Evolutionary conservation across 2,329 filamentous ascomycete species (phyloP), one percentile per base, ranked within the genome.

Genomic region (Xenoacremonium recifei): DNA sequence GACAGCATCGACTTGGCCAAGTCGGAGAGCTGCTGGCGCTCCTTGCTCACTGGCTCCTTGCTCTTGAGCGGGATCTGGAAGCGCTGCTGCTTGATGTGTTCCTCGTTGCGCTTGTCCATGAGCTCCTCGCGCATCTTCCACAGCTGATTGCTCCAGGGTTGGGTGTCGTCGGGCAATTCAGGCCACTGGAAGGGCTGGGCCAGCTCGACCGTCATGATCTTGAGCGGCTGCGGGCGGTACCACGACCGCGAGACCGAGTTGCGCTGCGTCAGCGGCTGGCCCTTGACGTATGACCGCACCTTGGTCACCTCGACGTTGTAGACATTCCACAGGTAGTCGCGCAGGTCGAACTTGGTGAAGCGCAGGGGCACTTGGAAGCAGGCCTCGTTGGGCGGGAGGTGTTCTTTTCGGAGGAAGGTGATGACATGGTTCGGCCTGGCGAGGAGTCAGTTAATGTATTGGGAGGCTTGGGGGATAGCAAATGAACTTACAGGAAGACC

Each of bases 191-290:
- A 99, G 4, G 91, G 89, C 71, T 84, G 73, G 48, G 77, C 80
- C 71, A 99, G 79, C 74, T 96, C 88, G 33, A 95, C 89, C 31
- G 87, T 95, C 93, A 99, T 99, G 66, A 84, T 87, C 79, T 99
- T 99, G 59, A 84, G 77, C 37, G 82, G 72, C 50, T 79, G 75
- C 19, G 87, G 86, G 18, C 92, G 80, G 65, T 82, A 84, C 73
- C 81, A 82, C 48, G 76, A 75, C 47, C 77, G 75, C 58, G 67
- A 73, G 58, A 50, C 45, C 64, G 61, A 61, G 61, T 64, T 64
- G 54, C 66, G 78, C 43, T 77, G 77, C 25, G 79, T 78, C 42
- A 77, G 76, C 13, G 69, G 66, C 46, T 64, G 79, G 63, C 82
- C 76, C 67, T 87, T 83, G 60, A 97, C 80, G 45, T 61, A 92